Evolutionary conservation across 169 alveolate species (phyloP).

Genomic region (Blepharisma undulans): DNA sequence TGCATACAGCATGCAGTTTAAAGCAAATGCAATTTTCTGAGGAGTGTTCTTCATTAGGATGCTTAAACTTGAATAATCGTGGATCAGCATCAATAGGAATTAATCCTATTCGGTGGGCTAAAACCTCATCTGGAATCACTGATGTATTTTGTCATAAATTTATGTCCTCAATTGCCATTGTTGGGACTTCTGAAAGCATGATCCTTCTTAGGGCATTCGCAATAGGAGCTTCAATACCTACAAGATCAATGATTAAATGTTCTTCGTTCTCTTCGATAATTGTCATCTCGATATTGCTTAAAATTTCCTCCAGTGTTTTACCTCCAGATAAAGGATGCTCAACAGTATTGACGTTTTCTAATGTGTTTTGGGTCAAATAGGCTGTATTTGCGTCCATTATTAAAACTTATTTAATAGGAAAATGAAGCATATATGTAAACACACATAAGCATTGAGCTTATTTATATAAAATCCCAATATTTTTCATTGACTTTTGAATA

Average conservation of each 20-base stretch:
- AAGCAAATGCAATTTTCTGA: conserved; percentile 86
- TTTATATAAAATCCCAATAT: too few species aligned
- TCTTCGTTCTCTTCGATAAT: conserved; percentile 58
- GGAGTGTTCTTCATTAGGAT: conserved; percentile 77
- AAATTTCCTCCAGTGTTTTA: neutral
- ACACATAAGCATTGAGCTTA: too few species aligned
- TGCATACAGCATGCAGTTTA: conserved; percentile 86
- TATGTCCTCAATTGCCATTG: conserved; percentile 95
- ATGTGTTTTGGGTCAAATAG: neutral
- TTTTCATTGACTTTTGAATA: too few species aligned
- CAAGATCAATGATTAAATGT: conserved; percentile 74
- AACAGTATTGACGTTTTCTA: conserved; percentile 23
- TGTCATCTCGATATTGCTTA: conserved; percentile 55
- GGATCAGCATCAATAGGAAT: conserved; percentile 97
- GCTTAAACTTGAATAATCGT: conserved; percentile 82
- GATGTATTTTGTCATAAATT: conserved; percentile 93
- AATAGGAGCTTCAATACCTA: conserved; percentile 82
- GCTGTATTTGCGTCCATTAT: conserved; percentile 23
- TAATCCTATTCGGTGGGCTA: conserved; percentile 97
- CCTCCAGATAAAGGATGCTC: conserved; percentile 38
- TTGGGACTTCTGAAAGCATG: conserved; percentile 95
- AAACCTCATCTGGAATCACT: conserved; percentile 97
- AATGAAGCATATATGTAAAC: too few species aligned
- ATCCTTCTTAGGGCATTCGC: conserved; percentile 96
- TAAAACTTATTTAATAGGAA: neutral